Percentiles rank a stretch among this genome's conserved stretches.
These are phyloP conservation scores for Rhizopus sp. DNA, from an alignment of 371 early-diverging fungal species.

Conservation along the genomic window DNA sequence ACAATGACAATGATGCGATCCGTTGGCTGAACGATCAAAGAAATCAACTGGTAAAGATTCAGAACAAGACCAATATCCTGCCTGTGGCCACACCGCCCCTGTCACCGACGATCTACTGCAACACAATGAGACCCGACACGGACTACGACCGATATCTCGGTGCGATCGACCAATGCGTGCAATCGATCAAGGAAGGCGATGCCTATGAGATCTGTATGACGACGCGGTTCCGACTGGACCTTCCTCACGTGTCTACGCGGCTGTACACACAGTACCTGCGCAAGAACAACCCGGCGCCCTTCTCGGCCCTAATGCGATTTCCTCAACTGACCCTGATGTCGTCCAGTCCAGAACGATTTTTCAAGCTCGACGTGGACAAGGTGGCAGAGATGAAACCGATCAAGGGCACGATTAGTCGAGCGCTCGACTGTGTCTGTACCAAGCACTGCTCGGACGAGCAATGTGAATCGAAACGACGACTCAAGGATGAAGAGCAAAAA, in stretches of 20 bases:
- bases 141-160: conserved; percentile 59
- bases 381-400: conserved; percentile 93
- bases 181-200: conserved; percentile 83
- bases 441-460: conserved; percentile 34
- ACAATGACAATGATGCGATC: conserved; percentile 13
- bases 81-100: conserved; percentile 31
- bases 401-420: conserved; percentile 84
- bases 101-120: conserved; percentile 14
- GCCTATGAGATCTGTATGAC: conserved; percentile 95
- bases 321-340: conserved; percentile 46
- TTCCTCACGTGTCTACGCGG: conserved; percentile 35
- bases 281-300: conserved; percentile 86
- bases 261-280: conserved; percentile 72
- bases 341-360: conserved; percentile 90
- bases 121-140: conserved; percentile 34
- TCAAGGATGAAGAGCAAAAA: conserved; percentile 55
- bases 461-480: conserved; percentile 28
- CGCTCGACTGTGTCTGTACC: conserved; percentile 46
- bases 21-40: conserved; percentile 30
- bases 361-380: conserved; percentile 57
- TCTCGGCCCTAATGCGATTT: conserved; percentile 71
- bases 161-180: conserved; percentile 64
- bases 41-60: conserved; percentile 1
- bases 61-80: conserved; percentile 14
- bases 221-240: conserved; percentile 64